Evolutionary conservation across 345 rosid genomes (phyloP).

Genomic region (Moricandia moricandioides): DNA sequence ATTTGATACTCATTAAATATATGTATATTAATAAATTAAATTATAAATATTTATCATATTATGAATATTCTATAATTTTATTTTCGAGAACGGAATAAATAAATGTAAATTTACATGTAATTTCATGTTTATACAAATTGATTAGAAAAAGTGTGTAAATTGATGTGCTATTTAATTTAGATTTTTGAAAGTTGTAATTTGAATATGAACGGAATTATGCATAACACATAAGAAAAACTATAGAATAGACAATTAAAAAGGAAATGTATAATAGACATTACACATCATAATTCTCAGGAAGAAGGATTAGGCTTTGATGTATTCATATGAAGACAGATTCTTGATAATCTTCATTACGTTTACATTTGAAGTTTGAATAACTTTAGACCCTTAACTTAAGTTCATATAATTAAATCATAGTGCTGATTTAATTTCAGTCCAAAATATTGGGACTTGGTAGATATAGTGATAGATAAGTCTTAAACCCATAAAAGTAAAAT

Average conservation of each 20-base stretch:
- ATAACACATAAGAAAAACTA: not conserved
- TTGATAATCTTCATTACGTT: not conserved
- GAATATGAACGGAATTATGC: not conserved
- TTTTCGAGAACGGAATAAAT: too few species aligned
- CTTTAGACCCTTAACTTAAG: not conserved
- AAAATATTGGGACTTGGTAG: not conserved
- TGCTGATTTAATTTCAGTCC: not conserved
- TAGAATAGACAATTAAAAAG: not conserved
- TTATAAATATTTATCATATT: too few species aligned
- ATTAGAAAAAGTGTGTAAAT: not conserved
- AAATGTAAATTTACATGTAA: not conserved
- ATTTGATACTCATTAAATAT: too few species aligned
- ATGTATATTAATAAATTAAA: too few species aligned
- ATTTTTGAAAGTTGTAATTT: not conserved
- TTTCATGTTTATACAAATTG: not conserved
- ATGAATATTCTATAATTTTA: too few species aligned
- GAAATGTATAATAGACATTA: too few species aligned
- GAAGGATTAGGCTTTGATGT: not conserved
- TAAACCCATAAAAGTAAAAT: not conserved
- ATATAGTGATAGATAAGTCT: not conserved
- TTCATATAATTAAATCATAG: not conserved
- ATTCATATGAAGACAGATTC: not conserved
- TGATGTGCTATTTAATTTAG: not conserved
- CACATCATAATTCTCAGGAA: not conserved
- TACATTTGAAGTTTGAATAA: not conserved